Conservation (phyloP, 345 rosid genomes). For the Pelargonium nanum region DNA sequence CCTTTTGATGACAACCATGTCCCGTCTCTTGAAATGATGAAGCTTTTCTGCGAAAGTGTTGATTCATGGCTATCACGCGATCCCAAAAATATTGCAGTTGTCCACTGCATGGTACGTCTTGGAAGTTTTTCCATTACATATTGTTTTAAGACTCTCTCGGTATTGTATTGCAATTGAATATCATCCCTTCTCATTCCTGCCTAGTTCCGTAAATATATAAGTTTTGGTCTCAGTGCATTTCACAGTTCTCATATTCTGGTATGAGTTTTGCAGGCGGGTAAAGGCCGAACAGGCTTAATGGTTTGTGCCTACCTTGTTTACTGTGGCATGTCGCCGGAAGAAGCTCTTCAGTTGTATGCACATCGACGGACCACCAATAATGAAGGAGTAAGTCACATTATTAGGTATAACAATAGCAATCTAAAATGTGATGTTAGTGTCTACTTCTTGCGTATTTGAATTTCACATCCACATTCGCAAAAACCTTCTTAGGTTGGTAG, state of each 20-base stretch:
- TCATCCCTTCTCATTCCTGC: neutral
- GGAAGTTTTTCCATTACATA: neutral
- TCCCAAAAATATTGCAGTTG: conserved; percentile 63
- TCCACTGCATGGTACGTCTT: conserved; percentile 78
- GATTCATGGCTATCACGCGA: conserved; percentile 67
- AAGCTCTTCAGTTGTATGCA: conserved; percentile 81
- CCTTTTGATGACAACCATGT: conserved; percentile 95
- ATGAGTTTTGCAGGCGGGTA: conserved; percentile 66
- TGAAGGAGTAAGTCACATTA: conserved; percentile 64
- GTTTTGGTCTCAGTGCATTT: no score
- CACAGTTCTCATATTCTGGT: neutral
- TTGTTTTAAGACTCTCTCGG: neutral
- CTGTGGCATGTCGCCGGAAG: conserved; percentile 68
- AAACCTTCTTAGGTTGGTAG: no score
- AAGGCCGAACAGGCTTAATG: conserved; percentile 93
- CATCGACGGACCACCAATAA: conserved; percentile 83
- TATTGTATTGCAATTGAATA: neutral
- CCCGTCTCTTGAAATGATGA: conserved; percentile 67
- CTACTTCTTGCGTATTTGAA: no score
- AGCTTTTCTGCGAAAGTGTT: conserved; percentile 72
- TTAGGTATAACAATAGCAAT: conserved; percentile 2
- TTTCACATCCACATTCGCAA: no score
- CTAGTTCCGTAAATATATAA: neutral
- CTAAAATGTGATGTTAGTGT: no score
- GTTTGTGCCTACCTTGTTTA: conserved; percentile 80